Base-by-base conservation (phyloP, 164 flowering plant genomes). In the Liriodendron chinense region DNA sequence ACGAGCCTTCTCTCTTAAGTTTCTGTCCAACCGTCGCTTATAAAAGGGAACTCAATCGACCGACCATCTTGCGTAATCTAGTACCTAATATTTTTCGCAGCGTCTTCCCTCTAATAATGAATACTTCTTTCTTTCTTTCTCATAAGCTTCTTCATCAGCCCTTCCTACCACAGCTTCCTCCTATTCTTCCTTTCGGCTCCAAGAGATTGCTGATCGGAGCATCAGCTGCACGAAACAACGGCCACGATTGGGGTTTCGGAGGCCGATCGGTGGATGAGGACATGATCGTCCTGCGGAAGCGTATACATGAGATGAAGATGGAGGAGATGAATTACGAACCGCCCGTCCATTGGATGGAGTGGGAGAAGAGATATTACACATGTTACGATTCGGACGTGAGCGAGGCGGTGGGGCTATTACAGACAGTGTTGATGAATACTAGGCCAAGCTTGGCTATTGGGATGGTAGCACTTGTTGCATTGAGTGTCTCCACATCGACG, bases 401-500 rank as follows among this genome's bases (percentile, higher is more conserved):
- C 70, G 80, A 83, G 23, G 74, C 73, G 0, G 88, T 47, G 87
- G 91, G 12, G 4, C 82, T 14, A 62, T 88, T 34, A 78, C 91
- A 90, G 71, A 24, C 82, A 1, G 72, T 75, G 69, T 43, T 90
- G 83, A 90, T 89, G 92, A 78, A 84, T 21, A 80, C 84, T 0
- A 77, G 92, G 80, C 94, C 94, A 2, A 75, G 89, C 77, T 69
- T 86, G 77, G 90, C 83, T 13, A 57, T 90, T 1, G 90, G 85
- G 7, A 48, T 78, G 65, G 1, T 78, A 20, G 82, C 70, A 4
- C 13, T 90, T 21, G 13, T 85, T 18, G 50, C 67, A 0, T 7
- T 85, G 23, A 86, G 89, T 59, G 80, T 88, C 4, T 86, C 89
- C 0, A 57, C 67, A 0, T 81, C 91, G 0, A 20, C 80, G 7